These are phyloP conservation scores for Sporothrix pallida DNA, from an alignment of 2,329 filamentous ascomycete genomes.

Conservation along the genomic window DNA sequence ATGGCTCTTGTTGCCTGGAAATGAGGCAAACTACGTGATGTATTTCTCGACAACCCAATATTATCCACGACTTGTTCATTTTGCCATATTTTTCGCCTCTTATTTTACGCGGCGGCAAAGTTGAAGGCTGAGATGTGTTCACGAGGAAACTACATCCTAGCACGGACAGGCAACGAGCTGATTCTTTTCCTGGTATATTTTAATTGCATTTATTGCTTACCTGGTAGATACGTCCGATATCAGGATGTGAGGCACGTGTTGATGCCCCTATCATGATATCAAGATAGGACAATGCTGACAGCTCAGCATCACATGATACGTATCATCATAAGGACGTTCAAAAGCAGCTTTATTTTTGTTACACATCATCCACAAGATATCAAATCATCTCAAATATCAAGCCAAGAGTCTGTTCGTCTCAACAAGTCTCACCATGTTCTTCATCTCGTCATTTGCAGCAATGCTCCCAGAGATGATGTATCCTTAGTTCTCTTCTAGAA, in stretches of 20 bases:
- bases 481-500: conserved; percentile 11
- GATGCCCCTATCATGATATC: neutral
- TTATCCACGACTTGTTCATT: neutral
- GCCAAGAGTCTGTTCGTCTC: conserved; percentile 11
- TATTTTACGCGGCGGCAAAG: conserved; percentile 4
- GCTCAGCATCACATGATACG: too few species aligned
- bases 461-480: neutral
- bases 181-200: neutral
- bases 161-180: neutral
- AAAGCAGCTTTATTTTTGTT: too few species aligned
- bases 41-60: neutral
- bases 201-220: neutral
- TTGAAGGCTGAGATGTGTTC: neutral
- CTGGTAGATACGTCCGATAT: neutral
- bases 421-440: conserved; percentile 15
- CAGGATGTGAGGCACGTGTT: neutral
- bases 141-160: neutral
- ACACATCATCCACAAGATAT: neutral
- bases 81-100: neutral
- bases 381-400: conserved; percentile 4
- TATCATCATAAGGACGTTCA: too few species aligned
- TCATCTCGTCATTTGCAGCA: neutral
- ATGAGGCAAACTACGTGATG: neutral
- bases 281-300: neutral
- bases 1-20: neutral